A percentile compares a stretch with the other conserved stretches of the same genome.
Conservation (phyloP, 352 stramenopile species). For the Aphanomyces astaci region DNA sequence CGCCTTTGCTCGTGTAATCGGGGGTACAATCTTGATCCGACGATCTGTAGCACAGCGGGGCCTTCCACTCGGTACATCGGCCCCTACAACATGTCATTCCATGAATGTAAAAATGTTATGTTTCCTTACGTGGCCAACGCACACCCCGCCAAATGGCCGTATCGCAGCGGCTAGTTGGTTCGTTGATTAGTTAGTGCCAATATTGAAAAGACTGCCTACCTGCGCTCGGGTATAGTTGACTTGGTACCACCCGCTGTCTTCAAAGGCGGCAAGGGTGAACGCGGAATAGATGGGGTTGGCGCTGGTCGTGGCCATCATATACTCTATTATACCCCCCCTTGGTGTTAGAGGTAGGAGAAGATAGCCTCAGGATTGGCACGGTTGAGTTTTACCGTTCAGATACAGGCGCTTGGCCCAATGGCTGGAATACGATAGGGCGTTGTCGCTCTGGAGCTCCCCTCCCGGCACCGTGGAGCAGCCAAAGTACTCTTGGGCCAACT, state of each 20-base stretch:
- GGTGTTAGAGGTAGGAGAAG: no score
- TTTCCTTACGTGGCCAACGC: conserved; percentile 12
- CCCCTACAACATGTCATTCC: conserved; percentile 45
- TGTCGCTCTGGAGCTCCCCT: conserved; percentile 25
- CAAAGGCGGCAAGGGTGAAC: conserved; percentile 22
- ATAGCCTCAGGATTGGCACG: no score
- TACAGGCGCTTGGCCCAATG: conserved; percentile 75
- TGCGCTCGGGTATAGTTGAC: conserved; percentile 14
- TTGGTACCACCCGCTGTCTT: conserved; percentile 26
- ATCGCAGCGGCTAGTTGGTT: no score
- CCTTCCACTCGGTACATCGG: conserved; percentile 60
- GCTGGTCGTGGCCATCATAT: conserved; percentile 70
- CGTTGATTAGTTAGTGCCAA: no score
- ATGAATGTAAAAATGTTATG: conserved; percentile 30
- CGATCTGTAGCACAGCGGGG: conserved; percentile 53
- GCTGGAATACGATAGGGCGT: conserved; percentile 45
- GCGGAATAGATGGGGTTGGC: conserved; percentile 60
- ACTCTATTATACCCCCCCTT: conserved; percentile 32
- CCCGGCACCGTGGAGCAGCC: conserved; percentile 17
- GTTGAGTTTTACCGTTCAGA: conserved; percentile 37
- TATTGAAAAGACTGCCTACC: no score
- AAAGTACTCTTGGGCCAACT: conserved; percentile 17
- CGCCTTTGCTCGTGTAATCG: not conserved
- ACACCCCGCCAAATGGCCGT: conserved; percentile 5
- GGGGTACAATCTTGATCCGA: conserved; percentile 21